These are phyloP conservation scores for Globisporangium parvum DNA, from an alignment of 352 stramenopile genomes.

Conservation along the genomic window DNA sequence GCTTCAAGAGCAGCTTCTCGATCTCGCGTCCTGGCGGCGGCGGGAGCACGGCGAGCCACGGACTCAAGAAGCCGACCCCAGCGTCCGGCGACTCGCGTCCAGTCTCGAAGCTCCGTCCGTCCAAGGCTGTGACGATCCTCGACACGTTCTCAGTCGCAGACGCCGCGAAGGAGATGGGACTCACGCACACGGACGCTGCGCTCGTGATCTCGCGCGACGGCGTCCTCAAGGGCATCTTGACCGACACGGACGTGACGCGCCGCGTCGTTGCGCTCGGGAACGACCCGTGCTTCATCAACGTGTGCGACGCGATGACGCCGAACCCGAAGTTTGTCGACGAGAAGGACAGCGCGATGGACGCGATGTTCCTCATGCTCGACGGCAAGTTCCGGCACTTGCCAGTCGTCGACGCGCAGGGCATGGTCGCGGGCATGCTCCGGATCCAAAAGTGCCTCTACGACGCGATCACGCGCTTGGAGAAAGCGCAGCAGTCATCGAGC, in stretches of 20 bases:
- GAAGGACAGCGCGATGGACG: conserved; percentile 85
- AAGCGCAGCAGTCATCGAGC: conserved; percentile 71
- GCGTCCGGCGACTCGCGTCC: conserved; percentile 87
- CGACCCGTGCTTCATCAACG: conserved; percentile 79
- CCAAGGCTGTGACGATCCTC: conserved; percentile 88
- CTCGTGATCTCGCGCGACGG: conserved; percentile 90
- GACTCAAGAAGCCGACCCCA: conserved; percentile 24
- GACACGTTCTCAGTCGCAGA: conserved; percentile 84
- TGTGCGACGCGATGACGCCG: conserved; percentile 81
- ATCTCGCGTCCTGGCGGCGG: conserved; percentile 33
- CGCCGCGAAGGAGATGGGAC: conserved; percentile 86
- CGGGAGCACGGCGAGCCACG: conserved; percentile 25
- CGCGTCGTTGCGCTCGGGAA: conserved; percentile 83
- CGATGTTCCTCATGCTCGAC: conserved; percentile 89
- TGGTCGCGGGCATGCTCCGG: conserved; percentile 94
- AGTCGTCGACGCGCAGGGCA: conserved; percentile 87
- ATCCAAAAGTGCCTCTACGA: conserved; percentile 99
- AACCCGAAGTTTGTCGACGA: conserved; percentile 88
- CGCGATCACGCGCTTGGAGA: conserved; percentile 96
- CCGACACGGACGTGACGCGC: conserved; percentile 89
- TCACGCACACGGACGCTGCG: conserved; percentile 88
- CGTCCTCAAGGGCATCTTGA: conserved; percentile 93
- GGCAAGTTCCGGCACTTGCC: conserved; percentile 95
- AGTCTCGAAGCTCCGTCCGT: conserved; percentile 81
- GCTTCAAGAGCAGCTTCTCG: conserved; percentile 75